Conservation (phyloP, 768 basidiomycete genomes). For the Mrakia hoshinonis region DNA sequence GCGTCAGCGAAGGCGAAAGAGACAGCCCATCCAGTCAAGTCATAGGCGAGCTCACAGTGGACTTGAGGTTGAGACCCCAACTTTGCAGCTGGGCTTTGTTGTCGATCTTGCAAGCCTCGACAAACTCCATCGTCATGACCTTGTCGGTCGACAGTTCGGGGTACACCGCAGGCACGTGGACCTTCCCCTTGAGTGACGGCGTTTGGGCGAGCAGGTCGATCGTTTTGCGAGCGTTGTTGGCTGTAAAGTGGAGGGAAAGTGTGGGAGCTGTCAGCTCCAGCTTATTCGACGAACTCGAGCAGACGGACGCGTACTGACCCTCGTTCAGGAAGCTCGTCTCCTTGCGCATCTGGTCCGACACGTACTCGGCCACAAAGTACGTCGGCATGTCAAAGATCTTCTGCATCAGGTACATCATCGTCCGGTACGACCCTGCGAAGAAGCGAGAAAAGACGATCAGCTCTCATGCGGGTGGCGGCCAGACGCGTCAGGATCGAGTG, state of each 20-base stretch:
- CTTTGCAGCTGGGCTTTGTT: conserved; percentile 40
- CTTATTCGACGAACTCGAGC: neutral
- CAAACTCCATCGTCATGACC: conserved; percentile 48
- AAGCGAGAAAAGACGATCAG: neutral
- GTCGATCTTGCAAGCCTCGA: conserved; percentile 42
- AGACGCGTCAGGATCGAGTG: conserved; percentile 43
- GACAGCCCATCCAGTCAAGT: no score
- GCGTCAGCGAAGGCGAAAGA: neutral
- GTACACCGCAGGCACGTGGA: conserved; percentile 62
- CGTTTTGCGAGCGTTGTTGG: conserved; percentile 63
- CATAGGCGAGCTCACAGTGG: neutral
- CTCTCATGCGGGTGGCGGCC: neutral
- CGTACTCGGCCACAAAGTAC: conserved; percentile 42
- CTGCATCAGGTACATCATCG: conserved; percentile 32
- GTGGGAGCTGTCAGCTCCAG: no score
- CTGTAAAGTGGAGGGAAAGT: conserved; percentile 35
- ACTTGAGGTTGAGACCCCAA: conserved; percentile 38
- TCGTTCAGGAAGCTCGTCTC: conserved; percentile 78
- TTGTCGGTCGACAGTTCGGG: conserved; percentile 62
- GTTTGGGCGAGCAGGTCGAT: conserved; percentile 61
- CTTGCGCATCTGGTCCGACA: conserved; percentile 68
- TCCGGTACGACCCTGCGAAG: neutral
- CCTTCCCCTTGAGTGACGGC: conserved; percentile 58
- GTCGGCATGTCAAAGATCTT: conserved; percentile 70
- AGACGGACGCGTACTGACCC: neutral